These are phyloP conservation scores for Stemphylium lycopersici DNA, from an alignment of 2,329 filamentous ascomycete species.

Conservation along the genomic window DNA sequence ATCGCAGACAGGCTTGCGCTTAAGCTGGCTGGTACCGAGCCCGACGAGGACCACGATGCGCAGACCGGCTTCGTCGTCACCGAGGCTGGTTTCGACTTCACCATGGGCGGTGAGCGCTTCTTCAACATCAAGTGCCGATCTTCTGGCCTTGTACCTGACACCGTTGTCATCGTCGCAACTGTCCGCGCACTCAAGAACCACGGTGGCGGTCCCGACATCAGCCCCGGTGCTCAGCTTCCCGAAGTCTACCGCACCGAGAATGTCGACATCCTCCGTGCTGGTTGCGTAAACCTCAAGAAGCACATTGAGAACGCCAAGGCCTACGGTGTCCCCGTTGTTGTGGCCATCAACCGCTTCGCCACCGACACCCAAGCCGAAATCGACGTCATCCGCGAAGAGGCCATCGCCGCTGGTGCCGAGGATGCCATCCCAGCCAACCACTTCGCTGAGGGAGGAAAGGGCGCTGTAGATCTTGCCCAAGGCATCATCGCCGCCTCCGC, in stretches of 20 bases:
- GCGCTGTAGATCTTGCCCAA: slow-evolving; percentile 86
- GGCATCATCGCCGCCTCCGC: slow-evolving; percentile 82
- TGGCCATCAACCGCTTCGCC: slow-evolving; percentile 95
- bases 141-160: slow-evolving; percentile 89
- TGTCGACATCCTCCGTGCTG: slow-evolving; percentile 84
- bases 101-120: slow-evolving; percentile 98
- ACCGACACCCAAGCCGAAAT: slow-evolving; percentile 95
- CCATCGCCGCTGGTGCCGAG: slow-evolving; percentile 88
- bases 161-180: slow-evolving; percentile 93
- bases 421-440: slow-evolving; percentile 94
- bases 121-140: slow-evolving; percentile 99
- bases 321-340: slow-evolving; percentile 92
- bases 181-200: slow-evolving; percentile 96
- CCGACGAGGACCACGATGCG: slow-evolving; percentile 80
- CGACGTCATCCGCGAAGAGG: slow-evolving; percentile 85
- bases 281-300: slow-evolving; percentile 93
- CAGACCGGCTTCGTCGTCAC: slow-evolving; percentile 95
- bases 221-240: slow-evolving; percentile 81
- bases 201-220: slow-evolving; percentile 92
- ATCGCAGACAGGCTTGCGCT: slow-evolving; percentile 93
- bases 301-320: slow-evolving; percentile 88
- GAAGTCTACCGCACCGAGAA: slow-evolving; percentile 94
- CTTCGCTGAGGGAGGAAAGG: slow-evolving; percentile 93
- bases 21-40: slow-evolving; percentile 93
- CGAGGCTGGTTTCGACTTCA: slow-evolving; percentile 98